phyloP scores from a whole-genome alignment of 169 alveolate genomes.

The Cryptosporidium canis region DNA sequence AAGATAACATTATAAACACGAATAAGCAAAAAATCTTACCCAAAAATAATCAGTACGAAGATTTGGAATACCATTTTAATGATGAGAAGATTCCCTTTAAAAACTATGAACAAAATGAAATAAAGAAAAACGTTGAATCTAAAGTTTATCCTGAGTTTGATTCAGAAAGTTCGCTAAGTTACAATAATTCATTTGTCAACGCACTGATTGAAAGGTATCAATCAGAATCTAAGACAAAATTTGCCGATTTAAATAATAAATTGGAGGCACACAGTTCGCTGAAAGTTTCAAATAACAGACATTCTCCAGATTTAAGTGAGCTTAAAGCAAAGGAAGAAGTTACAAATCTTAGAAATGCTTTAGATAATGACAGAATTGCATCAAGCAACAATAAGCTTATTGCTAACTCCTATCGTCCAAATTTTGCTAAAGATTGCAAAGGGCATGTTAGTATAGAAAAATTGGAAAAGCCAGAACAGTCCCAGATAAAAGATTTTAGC shows the following conservation, averaged over 20 bases:
- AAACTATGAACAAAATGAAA: background rate
- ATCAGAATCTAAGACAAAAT: background rate
- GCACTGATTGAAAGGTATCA: slow-evolving; percentile 20
- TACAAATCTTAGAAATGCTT: background rate
- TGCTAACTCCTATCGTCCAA: background rate
- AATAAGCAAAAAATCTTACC: background rate
- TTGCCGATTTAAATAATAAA: background rate
- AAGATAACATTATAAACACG: background rate
- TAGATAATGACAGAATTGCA: background rate
- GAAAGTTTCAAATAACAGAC: background rate
- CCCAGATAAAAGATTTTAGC: background rate
- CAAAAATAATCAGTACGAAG: background rate
- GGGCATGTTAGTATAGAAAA: background rate
- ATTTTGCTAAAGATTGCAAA: background rate
- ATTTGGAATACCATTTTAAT: background rate
- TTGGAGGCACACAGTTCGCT: background rate
- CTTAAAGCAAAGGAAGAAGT: background rate
- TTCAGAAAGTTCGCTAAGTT: slow-evolving; percentile 41
- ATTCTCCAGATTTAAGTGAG: background rate
- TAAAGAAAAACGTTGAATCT: background rate
- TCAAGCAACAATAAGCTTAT: background rate
- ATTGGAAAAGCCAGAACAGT: background rate
- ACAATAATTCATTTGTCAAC: slow-evolving; percentile 29
- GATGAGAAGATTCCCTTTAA: background rate
- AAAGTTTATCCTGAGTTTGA: background rate